Base-by-base conservation (phyloP, 2,329 filamentous ascomycete genomes). In the Aspergillus piperis region DNA sequence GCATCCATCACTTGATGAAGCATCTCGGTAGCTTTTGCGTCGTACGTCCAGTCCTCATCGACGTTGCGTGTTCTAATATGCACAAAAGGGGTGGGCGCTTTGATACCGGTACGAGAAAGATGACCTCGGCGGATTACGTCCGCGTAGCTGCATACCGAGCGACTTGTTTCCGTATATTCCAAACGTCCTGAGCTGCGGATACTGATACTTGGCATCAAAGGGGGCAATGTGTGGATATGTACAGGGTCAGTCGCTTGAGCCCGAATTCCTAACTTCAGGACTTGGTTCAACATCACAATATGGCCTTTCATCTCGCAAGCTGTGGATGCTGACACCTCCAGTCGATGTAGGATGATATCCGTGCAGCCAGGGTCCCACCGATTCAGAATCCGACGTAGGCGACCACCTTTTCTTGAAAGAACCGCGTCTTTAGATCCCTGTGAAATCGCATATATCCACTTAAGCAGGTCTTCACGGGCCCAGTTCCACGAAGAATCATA, bases 401-500 rank as follows among this genome's bases (percentile, higher is more conserved):
- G 64, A 25, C 25, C 23, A 32, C 59, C 44, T 15, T 54, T 49
- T 1, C 10, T 17, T 7, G 42, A 21, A 38, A 42, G 21, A 10
- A 15, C 23, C 2, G 19, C 36, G 21, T 54, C 44, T 1, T 30
- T 41, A 27, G 52, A 42, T 8, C 32, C 19, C 10, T 58, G 23
- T 1, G 13, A 54, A 8, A 58, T 21, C 8, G 61, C 54, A 7
- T 57, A 52, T 17, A 64, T 25, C 50, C 62, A 60, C 8, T 51
- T 50, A 10, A 66, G 47, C 21, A 67, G 57, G 2, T 73, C 72
- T 57, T 75, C 68, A 0, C 66, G 56, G 2, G 58, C 71, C 73
- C 73, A 76, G 54, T 76, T 77, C 75, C 75, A 78, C 57, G 63
- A 73, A 2, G 73, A 77, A 42, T 75, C 64, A 61, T 72, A 78